A percentile compares a stretch with the other conserved stretches of the same genome.
Conservation (phyloP, 805 yeast species). For the Yarrowia hollandica region DNA sequence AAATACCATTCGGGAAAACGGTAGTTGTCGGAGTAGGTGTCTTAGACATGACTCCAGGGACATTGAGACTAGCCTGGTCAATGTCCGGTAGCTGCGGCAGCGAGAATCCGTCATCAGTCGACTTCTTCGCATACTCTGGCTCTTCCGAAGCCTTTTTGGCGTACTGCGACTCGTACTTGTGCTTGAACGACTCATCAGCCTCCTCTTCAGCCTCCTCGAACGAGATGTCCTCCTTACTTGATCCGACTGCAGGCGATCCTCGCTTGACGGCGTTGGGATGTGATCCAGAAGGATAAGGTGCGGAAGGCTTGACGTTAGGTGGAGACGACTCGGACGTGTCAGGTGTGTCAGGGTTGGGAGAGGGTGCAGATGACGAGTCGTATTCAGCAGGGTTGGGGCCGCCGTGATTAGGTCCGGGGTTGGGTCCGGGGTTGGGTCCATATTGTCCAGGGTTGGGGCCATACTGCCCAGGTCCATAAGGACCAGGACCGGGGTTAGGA, state of each 20-base stretch:
- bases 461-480: conserved; percentile 12
- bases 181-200: conserved; percentile 27
- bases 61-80: conserved; percentile 6
- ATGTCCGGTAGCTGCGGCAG: conserved; percentile 19
- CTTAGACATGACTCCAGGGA: conserved; percentile 22
- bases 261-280: conserved; percentile 23
- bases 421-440: not conserved
- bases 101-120: conserved; percentile 1
- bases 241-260: conserved; percentile 25
- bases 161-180: conserved; percentile 23
- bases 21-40: conserved; percentile 13
- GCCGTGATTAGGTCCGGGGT: not conserved
- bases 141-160: too few species aligned
- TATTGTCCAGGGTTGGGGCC: not conserved
- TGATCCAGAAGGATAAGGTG: conserved; percentile 7
- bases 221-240: conserved; percentile 28
- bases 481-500: conserved; percentile 30
- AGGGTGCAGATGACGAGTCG: not conserved
- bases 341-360: not conserved
- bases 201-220: conserved; percentile 29
- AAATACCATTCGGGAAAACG: conserved; percentile 6
- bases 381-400: not conserved
- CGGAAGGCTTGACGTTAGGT: not conserved
- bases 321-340: conserved; percentile 12
- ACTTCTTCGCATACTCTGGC: conserved; percentile 18